These are phyloP conservation scores for Penicillium sp. DNA, from an alignment of 2,329 filamentous ascomycete species.

Conservation along the genomic window DNA sequence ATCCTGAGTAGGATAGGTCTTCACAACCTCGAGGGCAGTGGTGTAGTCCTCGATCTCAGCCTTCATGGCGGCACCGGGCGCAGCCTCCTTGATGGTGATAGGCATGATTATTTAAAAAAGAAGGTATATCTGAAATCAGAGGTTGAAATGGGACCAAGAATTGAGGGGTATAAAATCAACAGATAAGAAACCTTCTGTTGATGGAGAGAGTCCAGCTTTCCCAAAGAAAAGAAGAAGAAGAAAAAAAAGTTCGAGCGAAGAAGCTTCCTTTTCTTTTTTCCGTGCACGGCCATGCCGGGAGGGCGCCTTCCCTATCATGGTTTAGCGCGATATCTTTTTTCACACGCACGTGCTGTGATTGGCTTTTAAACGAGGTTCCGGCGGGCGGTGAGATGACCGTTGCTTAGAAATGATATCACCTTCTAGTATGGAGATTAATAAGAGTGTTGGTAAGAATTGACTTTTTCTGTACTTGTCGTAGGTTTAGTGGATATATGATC, in stretches of 20 bases:
- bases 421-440: not conserved
- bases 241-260: slow-evolving; percentile 38
- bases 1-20: slow-evolving; percentile 76
- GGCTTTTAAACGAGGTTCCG: slow-evolving; percentile 30
- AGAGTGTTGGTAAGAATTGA: not conserved
- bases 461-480: not conserved
- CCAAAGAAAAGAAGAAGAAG: slow-evolving; percentile 53
- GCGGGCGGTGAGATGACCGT: not conserved
- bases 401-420: slow-evolving; percentile 1
- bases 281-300: slow-evolving; percentile 22
- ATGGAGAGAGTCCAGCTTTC: slow-evolving; percentile 61
- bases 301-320: slow-evolving; percentile 21
- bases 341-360: slow-evolving; percentile 18
- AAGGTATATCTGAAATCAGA: slow-evolving; percentile 32
- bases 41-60: slow-evolving; percentile 68
- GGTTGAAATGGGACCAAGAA: slow-evolving; percentile 21
- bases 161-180: slow-evolving; percentile 41
- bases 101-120: slow-evolving; percentile 60
- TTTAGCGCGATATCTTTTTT: slow-evolving; percentile 20
- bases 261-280: slow-evolving; percentile 32
- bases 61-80: slow-evolving; percentile 49
- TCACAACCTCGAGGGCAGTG: slow-evolving; percentile 75
- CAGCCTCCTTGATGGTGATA: slow-evolving; percentile 63
- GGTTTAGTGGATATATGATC: not conserved
- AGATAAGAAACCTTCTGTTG: slow-evolving; percentile 51